Evolutionary conservation across 192 early-diverging fungal species (phyloP).

Genomic region (Mycoemilia scoparia): DNA sequence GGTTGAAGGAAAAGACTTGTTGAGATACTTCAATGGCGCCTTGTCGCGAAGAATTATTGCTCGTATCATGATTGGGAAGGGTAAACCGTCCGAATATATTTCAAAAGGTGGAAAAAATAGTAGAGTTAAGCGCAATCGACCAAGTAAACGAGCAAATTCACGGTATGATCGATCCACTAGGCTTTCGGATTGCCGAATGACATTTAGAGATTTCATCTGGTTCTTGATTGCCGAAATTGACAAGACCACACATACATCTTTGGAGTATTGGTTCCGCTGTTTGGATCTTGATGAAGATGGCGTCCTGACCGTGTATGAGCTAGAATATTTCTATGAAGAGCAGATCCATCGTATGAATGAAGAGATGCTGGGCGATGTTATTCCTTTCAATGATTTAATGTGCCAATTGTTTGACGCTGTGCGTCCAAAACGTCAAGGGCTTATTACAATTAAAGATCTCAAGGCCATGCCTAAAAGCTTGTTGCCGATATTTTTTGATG

Average conservation of each 20-base stretch:
- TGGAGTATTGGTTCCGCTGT: conserved; percentile 85
- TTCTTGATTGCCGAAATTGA: conserved; percentile 71
- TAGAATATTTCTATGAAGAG: conserved; percentile 72
- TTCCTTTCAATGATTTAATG: conserved; percentile 27
- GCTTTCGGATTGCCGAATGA: conserved; percentile 38
- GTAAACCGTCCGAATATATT: conserved; percentile 13
- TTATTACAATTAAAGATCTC: conserved; percentile 29
- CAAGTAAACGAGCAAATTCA: conserved; percentile 7
- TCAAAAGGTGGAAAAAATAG: neutral
- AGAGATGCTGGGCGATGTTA: conserved; percentile 24
- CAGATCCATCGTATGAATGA: conserved; percentile 50
- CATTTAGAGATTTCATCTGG: conserved; percentile 72
- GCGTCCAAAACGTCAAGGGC: conserved; percentile 14
- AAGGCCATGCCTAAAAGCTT: conserved; percentile 9
- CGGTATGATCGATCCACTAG: conserved; percentile 22
- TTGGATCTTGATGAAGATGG: conserved; percentile 87
- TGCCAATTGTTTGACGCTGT: conserved; percentile 31
- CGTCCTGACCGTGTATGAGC: conserved; percentile 61
- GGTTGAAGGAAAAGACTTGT: conserved; percentile 46
- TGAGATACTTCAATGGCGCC: conserved; percentile 49
- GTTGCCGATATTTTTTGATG: conserved; percentile 27
- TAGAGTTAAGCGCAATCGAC: conserved; percentile 11
- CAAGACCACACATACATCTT: conserved; percentile 39
- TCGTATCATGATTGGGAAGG: conserved; percentile 58
- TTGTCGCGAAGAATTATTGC: conserved; percentile 49